These are phyloP conservation scores for Inonotus hispidus DNA, from an alignment of 1,284 basidiomycete genomes.

Conservation along the genomic window DNA sequence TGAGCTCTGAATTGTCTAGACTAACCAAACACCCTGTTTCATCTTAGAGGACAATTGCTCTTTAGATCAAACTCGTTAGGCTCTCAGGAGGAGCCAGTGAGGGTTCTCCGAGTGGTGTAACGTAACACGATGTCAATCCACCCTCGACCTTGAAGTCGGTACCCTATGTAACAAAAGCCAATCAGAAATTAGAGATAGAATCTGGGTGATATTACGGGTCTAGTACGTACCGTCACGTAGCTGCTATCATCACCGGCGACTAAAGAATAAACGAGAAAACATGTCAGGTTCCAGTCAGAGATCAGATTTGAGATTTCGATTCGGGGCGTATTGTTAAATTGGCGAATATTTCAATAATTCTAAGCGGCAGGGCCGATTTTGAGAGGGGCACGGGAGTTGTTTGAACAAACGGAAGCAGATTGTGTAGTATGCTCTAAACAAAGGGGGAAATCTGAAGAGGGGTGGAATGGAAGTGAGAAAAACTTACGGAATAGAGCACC, in stretches of 20 bases:
- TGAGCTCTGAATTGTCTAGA: too few relatives aligned
- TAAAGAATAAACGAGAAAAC: constrained; percentile 27
- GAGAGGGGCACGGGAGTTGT: too few relatives aligned
- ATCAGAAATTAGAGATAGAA: constrained; percentile 34
- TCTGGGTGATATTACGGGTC: neutral
- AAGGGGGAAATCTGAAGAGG: neutral
- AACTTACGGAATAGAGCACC: constrained; percentile 84
- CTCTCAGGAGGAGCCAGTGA: constrained; percentile 60
- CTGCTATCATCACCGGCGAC: constrained; percentile 84
- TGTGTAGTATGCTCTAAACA: too few relatives aligned
- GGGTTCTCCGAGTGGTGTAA: constrained; percentile 72
- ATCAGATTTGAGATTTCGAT: neutral
- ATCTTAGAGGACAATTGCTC: neutral
- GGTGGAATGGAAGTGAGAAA: neutral
- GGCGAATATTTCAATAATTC: neutral
- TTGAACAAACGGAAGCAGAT: too few relatives aligned
- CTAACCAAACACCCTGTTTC: neutral
- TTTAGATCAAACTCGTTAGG: constrained; percentile 28
- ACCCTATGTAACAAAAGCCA: constrained; percentile 48
- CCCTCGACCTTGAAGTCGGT: constrained; percentile 94
- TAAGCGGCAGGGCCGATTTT: too few relatives aligned
- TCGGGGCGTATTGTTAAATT: too few relatives aligned
- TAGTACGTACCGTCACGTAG: constrained; percentile 65
- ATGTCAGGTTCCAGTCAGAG: constrained; percentile 1
- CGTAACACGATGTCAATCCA: constrained; percentile 85